Percentiles rank a stretch among this genome's conserved stretches.
phyloP scores from a whole-genome alignment of 192 early-diverging fungal species.

The Dimargaris xerosporica region DNA sequence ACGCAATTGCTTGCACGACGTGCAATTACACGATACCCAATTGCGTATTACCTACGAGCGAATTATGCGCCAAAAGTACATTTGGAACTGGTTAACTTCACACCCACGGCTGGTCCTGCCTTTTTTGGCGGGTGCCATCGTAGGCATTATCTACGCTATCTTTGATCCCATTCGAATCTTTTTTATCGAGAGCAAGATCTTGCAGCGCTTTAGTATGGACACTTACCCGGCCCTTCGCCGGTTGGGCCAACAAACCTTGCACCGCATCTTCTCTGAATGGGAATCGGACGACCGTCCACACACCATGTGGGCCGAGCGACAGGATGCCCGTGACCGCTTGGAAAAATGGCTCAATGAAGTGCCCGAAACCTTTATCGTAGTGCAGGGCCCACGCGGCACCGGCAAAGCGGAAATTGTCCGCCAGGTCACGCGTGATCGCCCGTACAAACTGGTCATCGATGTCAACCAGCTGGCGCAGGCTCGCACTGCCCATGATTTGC shows the following conservation, averaged over 20 bases:
- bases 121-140: constrained; percentile 46
- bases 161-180: constrained; percentile 90
- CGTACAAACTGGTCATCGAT: constrained; percentile 62
- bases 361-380: constrained; percentile 67
- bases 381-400: constrained; percentile 70
- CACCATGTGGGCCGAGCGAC: constrained; percentile 22
- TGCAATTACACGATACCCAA: constrained; percentile 46
- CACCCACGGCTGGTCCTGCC: constrained; percentile 68
- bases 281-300: neutral
- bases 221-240: constrained; percentile 42
- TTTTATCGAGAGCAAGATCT: constrained; percentile 72
- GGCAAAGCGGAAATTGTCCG: constrained; percentile 66
- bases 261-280: constrained; percentile 18
- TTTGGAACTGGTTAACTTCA: constrained; percentile 48
- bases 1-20: constrained; percentile 81
- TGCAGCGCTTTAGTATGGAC: constrained; percentile 56
- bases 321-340: constrained; percentile 22
- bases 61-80: constrained; percentile 33
- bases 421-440: constrained; percentile 45
- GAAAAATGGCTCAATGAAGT: constrained; percentile 29
- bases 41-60: constrained; percentile 44
- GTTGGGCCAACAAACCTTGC: constrained; percentile 38
- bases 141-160: constrained; percentile 59
- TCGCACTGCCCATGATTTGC: constrained; percentile 53
- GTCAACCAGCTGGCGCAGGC: constrained; percentile 61